Base-by-base conservation (phyloP, 495 filamentous ascomycete species). In the Penicillium angulare region DNA sequence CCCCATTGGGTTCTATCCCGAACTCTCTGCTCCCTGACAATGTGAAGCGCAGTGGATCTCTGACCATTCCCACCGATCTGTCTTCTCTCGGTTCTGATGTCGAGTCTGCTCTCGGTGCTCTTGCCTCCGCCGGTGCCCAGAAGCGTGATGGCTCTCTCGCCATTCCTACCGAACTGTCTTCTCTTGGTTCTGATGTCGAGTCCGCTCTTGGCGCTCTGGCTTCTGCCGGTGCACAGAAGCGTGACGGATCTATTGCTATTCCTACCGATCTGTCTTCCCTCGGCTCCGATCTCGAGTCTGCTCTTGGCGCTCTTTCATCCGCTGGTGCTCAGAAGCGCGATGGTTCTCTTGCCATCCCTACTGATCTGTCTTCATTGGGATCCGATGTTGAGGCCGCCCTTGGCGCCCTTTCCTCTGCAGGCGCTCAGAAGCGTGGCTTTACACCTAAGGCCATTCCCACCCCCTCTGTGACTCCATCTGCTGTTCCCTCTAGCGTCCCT, bases 41-140 rank as follows among this genome's bases (percentile, higher is more conserved):
- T n/a, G 49, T n/a, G 17, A 62, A 58, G 55, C 52, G 52, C 8
- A 50, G 35, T 8, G 48, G 45, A 5, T 47, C 46, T 20, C 46
- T 56, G 2, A 27, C 51, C 3, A 39, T 61, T n/a, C 58, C 58
- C 15, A 60, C 50, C n/a, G 43, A 47, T 26, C 26, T 53, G 12
- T 26, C 50, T 10, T 41, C 35, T 2, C 21, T 53, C 3, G n/a
- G 41, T 1, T 42, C 34, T 1, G 43, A 48, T 29, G 51, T 26
- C 13, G 39, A 53, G 43, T 42, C 44, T 21, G 16, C 40, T 15
- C 15, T 22, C 9, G 22, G 40, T 17, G 22, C 31, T 5, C n/a
- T 50, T 5, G 53, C 45, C 1, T 60, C 57, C 3, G 36, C 38
- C 6, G 42, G 42, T 13, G 48, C 32, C 10, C 53, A 56, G 46